Percentiles rank a stretch among this genome's conserved stretches.
These are phyloP conservation scores for Papiliotrema flavescens DNA, from an alignment of 1,284 basidiomycete species.

Conservation along the genomic window DNA sequence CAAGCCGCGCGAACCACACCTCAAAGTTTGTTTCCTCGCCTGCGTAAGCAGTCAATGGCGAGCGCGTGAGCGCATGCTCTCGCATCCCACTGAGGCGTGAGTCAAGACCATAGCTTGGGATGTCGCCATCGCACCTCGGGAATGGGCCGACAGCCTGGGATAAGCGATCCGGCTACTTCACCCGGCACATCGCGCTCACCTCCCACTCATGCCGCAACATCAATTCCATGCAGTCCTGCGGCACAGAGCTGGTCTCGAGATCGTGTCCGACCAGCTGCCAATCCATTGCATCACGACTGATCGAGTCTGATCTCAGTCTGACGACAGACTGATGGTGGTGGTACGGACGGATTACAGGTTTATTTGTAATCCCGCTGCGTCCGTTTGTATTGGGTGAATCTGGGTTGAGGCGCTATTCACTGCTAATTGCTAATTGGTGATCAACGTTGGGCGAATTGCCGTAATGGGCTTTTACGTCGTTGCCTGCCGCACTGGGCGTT, in stretches of 20 bases:
- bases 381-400: too few species aligned
- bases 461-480: too few species aligned
- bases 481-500: too few species aligned
- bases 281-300: neutral
- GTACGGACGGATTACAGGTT: too few species aligned
- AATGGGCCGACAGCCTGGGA: slow-evolving; percentile 40
- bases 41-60: slow-evolving; percentile 32
- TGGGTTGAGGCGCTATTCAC: too few species aligned
- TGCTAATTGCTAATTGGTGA: too few species aligned
- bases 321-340: too few species aligned
- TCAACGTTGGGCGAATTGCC: too few species aligned
- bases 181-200: neutral
- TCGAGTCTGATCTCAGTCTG: too few species aligned
- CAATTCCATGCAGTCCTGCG: neutral
- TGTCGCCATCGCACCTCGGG: slow-evolving; percentile 17
- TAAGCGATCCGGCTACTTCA: too few species aligned
- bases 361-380: too few species aligned
- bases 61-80: slow-evolving; percentile 38
- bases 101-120: neutral
- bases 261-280: neutral
- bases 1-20: slow-evolving; percentile 27
- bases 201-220: slow-evolving; percentile 2
- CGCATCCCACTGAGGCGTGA: slow-evolving; percentile 34
- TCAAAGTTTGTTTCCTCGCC: slow-evolving; percentile 18
- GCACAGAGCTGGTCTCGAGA: neutral